Evolutionary conservation across 2,329 filamentous ascomycete species (phyloP), one percentile per base, ranked within the genome.

Genomic region (Rhytidhysteron rufulum): DNA sequence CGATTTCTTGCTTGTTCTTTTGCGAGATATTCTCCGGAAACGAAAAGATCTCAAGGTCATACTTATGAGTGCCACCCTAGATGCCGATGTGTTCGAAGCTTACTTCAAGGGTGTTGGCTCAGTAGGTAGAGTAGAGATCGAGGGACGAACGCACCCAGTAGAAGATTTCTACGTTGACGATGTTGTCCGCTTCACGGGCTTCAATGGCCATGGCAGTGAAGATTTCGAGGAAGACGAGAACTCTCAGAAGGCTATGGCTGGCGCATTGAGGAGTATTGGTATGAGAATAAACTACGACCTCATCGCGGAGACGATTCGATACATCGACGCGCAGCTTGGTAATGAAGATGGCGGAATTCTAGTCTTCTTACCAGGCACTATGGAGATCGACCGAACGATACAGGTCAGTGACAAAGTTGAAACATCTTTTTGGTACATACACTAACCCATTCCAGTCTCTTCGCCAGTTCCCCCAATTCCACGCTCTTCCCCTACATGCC

Each of bases 61-160:
- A 10, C 74, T 98, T 25, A 98, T 98, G 93, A 95, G 88, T 65
- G 91, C 91, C 2, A 98, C 91, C 1, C 79, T 97, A 3, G 90
- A 98, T 65, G 89, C 91, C 2, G 78, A 82, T 1, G 82, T 89
- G 0, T 97, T 97, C 63, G 82, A 82, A 49, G 71, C 80, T 41
- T 97, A 97, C 65, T 97, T 97, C 68, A 79, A 77, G 5, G 77
- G 77, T 1, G 78, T 82, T 37, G 78, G 78, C 10, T 75, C 73
- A 4, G 90, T 97, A 21, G 88, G 87, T 6, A 72, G 82, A 43
- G 85, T 97, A 8, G 85, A 95, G 60, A 96, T 97, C 49, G 78
- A 86, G 35, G 91, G 93, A 1, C 77, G 91, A 41, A 97, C 91
- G 4, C 91, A 86, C 60, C 90, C 91, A 0, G 90, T 98, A 1